Percentiles rank a stretch among this genome's conserved stretches.
Conservation (phyloP, 148 eudicot species). For the Silene conica region DNA sequence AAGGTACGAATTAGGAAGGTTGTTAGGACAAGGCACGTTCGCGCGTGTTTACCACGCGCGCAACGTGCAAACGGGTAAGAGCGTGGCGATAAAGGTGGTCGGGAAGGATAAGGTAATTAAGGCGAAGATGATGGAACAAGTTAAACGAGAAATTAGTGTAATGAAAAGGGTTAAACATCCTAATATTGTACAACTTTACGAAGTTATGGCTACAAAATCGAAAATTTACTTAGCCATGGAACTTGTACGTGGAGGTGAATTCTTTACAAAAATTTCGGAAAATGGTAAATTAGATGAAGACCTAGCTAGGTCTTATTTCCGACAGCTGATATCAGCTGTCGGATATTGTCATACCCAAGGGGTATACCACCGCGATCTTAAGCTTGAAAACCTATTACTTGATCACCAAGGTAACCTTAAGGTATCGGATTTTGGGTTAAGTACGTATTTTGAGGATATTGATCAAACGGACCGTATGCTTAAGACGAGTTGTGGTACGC, state of each 20-base stretch:
- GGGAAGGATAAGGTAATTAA: slow-evolving; percentile 65
- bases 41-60: slow-evolving; percentile 72
- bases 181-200: slow-evolving; percentile 61
- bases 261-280: slow-evolving; percentile 44
- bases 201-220: slow-evolving; percentile 66
- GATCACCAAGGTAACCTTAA: slow-evolving; percentile 51
- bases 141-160: slow-evolving; percentile 67
- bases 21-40: slow-evolving; percentile 71
- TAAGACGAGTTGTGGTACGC: slow-evolving; percentile 73
- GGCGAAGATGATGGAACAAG: slow-evolving; percentile 73
- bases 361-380: slow-evolving; percentile 72
- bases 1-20: slow-evolving; percentile 64
- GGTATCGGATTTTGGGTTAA: slow-evolving; percentile 70
- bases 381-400: slow-evolving; percentile 60
- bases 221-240: slow-evolving; percentile 75
- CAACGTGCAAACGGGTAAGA: slow-evolving; percentile 48
- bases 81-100: slow-evolving; percentile 75
- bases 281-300: slow-evolving; percentile 52
- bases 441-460: slow-evolving; percentile 42
- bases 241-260: slow-evolving; percentile 67
- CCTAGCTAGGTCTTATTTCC: slow-evolving; percentile 45
- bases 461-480: slow-evolving; percentile 38
- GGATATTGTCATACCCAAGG: slow-evolving; percentile 79
- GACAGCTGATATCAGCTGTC: slow-evolving; percentile 64
- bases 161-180: slow-evolving; percentile 74